These are phyloP conservation scores for Linum lewisii DNA, from an alignment of 345 rosid species.

Conservation along the genomic window DNA sequence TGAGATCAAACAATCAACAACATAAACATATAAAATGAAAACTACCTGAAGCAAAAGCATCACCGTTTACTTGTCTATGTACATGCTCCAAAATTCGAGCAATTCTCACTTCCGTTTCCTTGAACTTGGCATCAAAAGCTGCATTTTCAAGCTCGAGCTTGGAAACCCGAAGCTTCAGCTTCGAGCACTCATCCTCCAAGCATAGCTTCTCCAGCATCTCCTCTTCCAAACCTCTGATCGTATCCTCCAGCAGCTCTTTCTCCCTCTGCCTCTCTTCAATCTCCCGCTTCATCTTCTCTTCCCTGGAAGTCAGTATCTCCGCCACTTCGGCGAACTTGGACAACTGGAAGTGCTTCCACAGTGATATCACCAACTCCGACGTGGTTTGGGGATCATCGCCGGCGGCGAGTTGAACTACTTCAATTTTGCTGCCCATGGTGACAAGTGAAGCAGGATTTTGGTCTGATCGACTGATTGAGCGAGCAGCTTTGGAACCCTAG, in stretches of 20 bases:
- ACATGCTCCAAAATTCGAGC: too few relatives aligned
- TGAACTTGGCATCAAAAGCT: too few relatives aligned
- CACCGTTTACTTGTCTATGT: not conserved
- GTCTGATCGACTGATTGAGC: too few relatives aligned
- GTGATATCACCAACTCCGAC: not conserved
- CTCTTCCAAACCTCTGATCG: not conserved
- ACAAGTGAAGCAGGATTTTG: too few relatives aligned
- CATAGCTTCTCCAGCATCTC: not conserved
- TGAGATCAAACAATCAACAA: not conserved
- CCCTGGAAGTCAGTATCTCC: not conserved
- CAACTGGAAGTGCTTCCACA: constrained; percentile 1
- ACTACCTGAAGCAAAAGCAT: not conserved
- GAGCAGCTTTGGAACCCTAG: too few relatives aligned
- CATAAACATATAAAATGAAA: not conserved
- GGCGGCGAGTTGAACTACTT: too few relatives aligned
- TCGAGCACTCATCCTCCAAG: not conserved
- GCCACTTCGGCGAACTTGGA: not conserved
- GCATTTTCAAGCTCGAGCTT: too few relatives aligned
- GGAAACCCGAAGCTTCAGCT: too few relatives aligned
- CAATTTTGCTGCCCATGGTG: too few relatives aligned
- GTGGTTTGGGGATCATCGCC: not conserved
- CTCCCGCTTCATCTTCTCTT: not conserved
- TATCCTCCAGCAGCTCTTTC: too few relatives aligned
- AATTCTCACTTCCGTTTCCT: too few relatives aligned
- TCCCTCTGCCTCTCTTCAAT: too few relatives aligned